Evolutionary conservation across 169 alveolate species (phyloP), one percentile per base, ranked within the genome.

Genomic region (Amoebophrya sp.): DNA sequence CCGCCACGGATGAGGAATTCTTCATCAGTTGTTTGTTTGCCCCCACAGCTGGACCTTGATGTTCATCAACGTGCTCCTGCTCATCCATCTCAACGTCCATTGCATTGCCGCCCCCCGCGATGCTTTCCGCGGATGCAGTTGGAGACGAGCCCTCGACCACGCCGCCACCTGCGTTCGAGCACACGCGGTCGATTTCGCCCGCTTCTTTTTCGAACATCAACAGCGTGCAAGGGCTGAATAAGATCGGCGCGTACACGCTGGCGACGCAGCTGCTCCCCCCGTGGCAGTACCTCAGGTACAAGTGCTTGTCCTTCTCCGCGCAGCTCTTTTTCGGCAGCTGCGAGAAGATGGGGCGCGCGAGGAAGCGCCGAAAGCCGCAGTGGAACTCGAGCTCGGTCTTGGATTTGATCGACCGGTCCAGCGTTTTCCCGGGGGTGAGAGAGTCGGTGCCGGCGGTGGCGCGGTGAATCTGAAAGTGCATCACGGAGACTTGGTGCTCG

Each of bases 361-460:
- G 88, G 31, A 89, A 89, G 40, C 91, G 89, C 0, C 95, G 45
- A 78, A 94, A 94, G 38, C 95, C 95, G 92, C 94, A 92, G 45
- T 91, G 90, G 87, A 92, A 43, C 48, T 88, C 26, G 78, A 92
- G 89, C 29, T 89, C 89, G 29, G 91, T 93, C 90, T 94, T 94
- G 91, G 93, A 58, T 45, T 92, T 91, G n/a, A 92, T 23, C 0
- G 94, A 69, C n/a, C 45, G 93, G 20, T 89, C 92, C n/a, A 41
- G 78, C 38, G 78, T 58, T 58, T 58, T 58, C 7, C 34, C 78
- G 78, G 39, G 4, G 34, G 78, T 58, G 39, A 58, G 34, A 16
- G 78, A 58, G 23, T 58, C 78, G 2, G 78, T 58, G 78, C 78
- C 78, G 34, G 78, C 78, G 34, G 78, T 58, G 7, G 39, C 2